Evolutionary conservation across 129 eudicot genomes (phyloP).

Genomic region (Artemisia argyi): DNA sequence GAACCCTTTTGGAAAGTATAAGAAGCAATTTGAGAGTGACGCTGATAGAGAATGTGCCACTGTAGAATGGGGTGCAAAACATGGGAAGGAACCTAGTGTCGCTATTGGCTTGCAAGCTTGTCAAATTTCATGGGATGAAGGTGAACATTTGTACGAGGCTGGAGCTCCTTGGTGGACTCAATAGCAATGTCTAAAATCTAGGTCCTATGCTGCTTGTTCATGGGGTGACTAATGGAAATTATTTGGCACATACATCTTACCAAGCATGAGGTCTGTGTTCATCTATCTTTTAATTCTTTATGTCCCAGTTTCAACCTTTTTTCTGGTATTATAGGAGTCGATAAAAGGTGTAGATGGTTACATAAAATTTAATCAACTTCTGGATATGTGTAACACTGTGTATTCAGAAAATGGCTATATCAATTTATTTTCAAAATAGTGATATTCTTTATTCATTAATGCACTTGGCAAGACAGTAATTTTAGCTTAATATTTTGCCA

Average conservation of each 20-base stretch:
- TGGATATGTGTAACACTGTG: too few species aligned
- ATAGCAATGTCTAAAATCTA: not conserved
- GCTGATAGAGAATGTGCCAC: constrained; percentile 44
- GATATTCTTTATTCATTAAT: too few species aligned
- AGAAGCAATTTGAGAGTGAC: constrained; percentile 45
- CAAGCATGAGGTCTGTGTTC: too few species aligned
- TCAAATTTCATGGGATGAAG: constrained; percentile 93
- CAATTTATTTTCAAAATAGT: too few species aligned
- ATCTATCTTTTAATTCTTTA: too few species aligned
- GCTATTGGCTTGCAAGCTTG: constrained; percentile 94
- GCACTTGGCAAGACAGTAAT: too few species aligned
- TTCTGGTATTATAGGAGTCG: too few species aligned
- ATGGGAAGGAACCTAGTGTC: constrained; percentile 84
- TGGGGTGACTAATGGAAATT: not conserved
- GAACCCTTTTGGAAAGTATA: constrained; percentile 61
- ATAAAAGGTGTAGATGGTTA: too few species aligned
- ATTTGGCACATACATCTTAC: not conserved
- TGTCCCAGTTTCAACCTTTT: too few species aligned
- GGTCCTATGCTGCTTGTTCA: not conserved
- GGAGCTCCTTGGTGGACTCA: constrained; percentile 94
- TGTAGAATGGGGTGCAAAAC: constrained; percentile 75
- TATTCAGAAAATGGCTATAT: too few species aligned
- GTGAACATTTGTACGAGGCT: constrained; percentile 62
- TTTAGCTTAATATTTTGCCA: too few species aligned
- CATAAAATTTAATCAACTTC: too few species aligned